phyloP scores from a whole-genome alignment of 106 monocot genomes.

The Phalaenopsis equestris region DNA sequence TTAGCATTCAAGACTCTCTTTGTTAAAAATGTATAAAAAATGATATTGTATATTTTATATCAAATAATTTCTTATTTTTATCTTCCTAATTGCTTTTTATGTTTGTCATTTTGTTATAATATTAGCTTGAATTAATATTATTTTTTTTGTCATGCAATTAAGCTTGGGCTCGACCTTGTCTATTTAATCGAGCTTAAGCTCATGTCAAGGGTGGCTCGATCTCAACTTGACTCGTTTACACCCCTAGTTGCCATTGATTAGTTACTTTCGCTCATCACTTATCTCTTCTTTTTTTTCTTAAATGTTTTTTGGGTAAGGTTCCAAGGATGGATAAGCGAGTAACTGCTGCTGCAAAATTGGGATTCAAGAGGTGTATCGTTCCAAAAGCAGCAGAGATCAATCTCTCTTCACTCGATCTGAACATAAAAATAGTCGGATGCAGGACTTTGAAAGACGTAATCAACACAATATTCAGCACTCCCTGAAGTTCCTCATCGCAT shows the following conservation, averaged over 20 bases:
- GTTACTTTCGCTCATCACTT: neutral
- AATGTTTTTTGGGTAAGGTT: constrained; percentile 33
- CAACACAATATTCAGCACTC: constrained; percentile 33
- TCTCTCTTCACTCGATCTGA: constrained; percentile 29
- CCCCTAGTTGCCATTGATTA: neutral
- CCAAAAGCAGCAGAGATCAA: constrained; percentile 54
- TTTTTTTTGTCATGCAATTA: no score
- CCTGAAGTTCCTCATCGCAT: neutral
- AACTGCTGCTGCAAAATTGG: constrained; percentile 59
- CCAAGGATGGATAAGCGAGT: constrained; percentile 87
- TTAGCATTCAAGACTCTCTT: no score
- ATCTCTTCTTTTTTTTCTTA: neutral
- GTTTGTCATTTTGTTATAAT: no score
- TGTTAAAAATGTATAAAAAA: no score
- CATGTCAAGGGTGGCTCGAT: no score
- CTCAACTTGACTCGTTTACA: no score
- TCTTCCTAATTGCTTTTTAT: no score
- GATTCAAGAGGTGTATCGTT: constrained; percentile 77
- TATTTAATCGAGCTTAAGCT: no score
- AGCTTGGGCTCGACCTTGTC: no score
- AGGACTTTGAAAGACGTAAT: constrained; percentile 72
- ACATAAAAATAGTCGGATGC: constrained; percentile 51
- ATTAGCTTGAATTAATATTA: no score
- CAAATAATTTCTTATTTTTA: no score
- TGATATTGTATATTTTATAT: no score